Conservation (phyloP, 2,329 filamentous ascomycete species). For the Penicillium janthinellum region DNA sequence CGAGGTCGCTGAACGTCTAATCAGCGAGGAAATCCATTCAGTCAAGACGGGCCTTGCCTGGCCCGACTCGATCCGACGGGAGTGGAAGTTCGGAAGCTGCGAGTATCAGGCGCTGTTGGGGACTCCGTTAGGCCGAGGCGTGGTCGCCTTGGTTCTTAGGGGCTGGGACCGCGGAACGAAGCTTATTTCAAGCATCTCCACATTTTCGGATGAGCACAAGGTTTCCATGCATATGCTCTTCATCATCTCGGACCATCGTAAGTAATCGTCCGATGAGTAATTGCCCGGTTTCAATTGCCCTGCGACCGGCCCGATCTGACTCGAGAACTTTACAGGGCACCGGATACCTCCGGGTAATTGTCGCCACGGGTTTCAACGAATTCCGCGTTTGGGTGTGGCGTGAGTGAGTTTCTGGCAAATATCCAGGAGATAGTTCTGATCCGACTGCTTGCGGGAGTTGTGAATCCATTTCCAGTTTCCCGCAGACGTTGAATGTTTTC, state of each 20-base stretch:
- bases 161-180: slow-evolving; percentile 3
- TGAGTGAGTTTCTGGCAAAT: background rate
- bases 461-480: background rate
- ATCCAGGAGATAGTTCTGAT: background rate
- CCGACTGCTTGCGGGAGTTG: background rate
- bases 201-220: background rate
- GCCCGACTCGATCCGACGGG: background rate
- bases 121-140: slow-evolving; percentile 6
- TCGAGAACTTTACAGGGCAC: background rate
- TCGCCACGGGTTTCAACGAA: background rate
- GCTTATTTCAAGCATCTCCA: slow-evolving; percentile 7
- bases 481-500: background rate
- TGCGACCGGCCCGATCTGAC: background rate
- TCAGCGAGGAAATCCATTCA: background rate
- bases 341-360: background rate
- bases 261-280: background rate
- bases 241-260: background rate
- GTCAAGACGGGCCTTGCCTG: background rate
- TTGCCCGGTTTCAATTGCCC: background rate
- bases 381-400: background rate
- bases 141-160: slow-evolving; percentile 7
- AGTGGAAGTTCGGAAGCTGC: slow-evolving; percentile 2
- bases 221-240: slow-evolving; percentile 1
- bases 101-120: slow-evolving; percentile 7
- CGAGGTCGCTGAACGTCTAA: background rate